Conservation (phyloP, 495 filamentous ascomycete species). For the Staphylotrichum tortipilum region DNA sequence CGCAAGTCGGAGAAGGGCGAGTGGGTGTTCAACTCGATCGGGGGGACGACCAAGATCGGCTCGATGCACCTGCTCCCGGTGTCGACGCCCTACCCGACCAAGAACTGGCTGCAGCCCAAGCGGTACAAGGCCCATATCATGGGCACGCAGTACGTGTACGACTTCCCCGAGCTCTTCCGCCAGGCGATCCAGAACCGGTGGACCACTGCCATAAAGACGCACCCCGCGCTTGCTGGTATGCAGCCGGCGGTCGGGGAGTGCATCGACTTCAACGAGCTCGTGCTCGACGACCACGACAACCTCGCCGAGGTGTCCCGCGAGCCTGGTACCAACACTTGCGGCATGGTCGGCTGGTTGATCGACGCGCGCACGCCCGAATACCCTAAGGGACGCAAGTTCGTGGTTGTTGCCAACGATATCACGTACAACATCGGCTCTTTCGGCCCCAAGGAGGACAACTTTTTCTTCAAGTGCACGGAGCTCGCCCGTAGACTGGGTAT, state of each 20-base stretch:
- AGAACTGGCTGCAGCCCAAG: conserved; percentile 98
- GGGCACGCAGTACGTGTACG: conserved; percentile 98
- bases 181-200: conserved; percentile 97
- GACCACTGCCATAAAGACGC: conserved; percentile 60
- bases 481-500: conserved; percentile 87
- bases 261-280: conserved; percentile 89
- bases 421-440: conserved; percentile 98
- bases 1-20: conserved; percentile 94
- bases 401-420: conserved; percentile 98
- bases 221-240: conserved; percentile 64
- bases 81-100: conserved; percentile 88
- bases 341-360: conserved; percentile 98
- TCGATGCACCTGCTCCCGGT: conserved; percentile 91
- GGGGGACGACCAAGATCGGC: conserved; percentile 87
- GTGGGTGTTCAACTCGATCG: conserved; percentile 97
- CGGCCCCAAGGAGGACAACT: conserved; percentile 89
- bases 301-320: conserved; percentile 87
- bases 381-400: conserved; percentile 79
- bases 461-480: conserved; percentile 99
- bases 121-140: conserved; percentile 98
- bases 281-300: conserved; percentile 88
- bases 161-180: conserved; percentile 98
- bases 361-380: conserved; percentile 98
- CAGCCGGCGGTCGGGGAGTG: conserved; percentile 81
- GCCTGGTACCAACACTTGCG: conserved; percentile 86